phyloP scores from a whole-genome alignment of 495 filamentous ascomycete genomes.

The Copromyces sp. region DNA sequence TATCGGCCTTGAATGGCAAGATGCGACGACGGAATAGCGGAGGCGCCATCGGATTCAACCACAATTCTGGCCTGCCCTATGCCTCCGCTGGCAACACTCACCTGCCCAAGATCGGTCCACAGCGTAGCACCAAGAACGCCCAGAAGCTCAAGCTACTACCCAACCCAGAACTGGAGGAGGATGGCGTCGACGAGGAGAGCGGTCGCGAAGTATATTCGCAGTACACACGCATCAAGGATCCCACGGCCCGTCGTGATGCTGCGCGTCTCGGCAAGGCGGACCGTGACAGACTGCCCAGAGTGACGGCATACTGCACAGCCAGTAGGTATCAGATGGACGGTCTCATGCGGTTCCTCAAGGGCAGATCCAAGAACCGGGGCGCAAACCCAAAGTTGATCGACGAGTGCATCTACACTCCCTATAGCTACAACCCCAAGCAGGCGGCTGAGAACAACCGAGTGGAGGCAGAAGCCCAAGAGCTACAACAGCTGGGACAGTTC shows the following conservation, averaged over 20 bases:
- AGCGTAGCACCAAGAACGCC: slow-evolving; percentile 86
- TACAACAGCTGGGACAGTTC: slow-evolving; percentile 38
- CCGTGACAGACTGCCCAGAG: slow-evolving; percentile 72
- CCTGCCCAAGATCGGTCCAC: slow-evolving; percentile 79
- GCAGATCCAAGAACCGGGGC: slow-evolving; percentile 59
- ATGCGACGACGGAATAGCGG: slow-evolving; percentile 78
- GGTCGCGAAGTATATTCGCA: slow-evolving; percentile 95
- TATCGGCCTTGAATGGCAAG: slow-evolving; percentile 77
- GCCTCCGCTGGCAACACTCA: slow-evolving; percentile 32
- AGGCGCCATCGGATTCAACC: slow-evolving; percentile 1
- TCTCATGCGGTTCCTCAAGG: slow-evolving; percentile 81
- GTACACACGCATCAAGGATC: slow-evolving; percentile 87
- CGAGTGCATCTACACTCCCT: slow-evolving; percentile 94
- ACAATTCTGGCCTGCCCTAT: slow-evolving; percentile 35
- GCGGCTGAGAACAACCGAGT: not conserved
- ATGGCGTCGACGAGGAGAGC: slow-evolving; percentile 71
- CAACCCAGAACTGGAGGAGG: slow-evolving; percentile 73
- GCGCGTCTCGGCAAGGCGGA: slow-evolving; percentile 90
- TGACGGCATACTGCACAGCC: slow-evolving; percentile 94
- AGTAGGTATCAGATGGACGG: slow-evolving; percentile 81
- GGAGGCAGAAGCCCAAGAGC: slow-evolving; percentile 18
- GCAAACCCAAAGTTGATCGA: slow-evolving; percentile 85
- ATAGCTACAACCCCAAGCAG: slow-evolving; percentile 51
- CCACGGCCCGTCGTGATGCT: slow-evolving; percentile 84
- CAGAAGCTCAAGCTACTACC: slow-evolving; percentile 95